A percentile compares a stretch with the other conserved stretches of the same genome.
Evolutionary conservation across 495 filamentous ascomycete species (phyloP).

Genomic region (Penicillium lividum): DNA sequence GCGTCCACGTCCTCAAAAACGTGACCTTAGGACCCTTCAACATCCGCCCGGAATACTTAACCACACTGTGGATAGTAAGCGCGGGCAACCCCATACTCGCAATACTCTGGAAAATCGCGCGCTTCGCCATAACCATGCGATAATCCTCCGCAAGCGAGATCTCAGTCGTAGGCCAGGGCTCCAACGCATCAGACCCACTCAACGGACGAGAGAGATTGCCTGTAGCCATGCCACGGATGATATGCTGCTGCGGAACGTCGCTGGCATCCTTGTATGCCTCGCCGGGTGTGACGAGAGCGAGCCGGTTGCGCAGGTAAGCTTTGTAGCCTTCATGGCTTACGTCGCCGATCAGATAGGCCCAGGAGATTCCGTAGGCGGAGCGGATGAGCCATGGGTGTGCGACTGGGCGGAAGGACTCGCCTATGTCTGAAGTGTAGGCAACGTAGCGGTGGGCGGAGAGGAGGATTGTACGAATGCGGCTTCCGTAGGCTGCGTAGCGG

Average conservation of each 20-base stretch:
- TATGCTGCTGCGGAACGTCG: slow-evolving; percentile 28
- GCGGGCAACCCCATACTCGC: slow-evolving; percentile 94
- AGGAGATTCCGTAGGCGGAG: slow-evolving; percentile 85
- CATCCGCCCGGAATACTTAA: slow-evolving; percentile 79
- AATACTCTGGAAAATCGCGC: slow-evolving; percentile 84
- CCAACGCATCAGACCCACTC: slow-evolving; percentile 12
- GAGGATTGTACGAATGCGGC: slow-evolving; percentile 83
- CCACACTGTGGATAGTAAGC: slow-evolving; percentile 91
- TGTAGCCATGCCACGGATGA: slow-evolving; percentile 43
- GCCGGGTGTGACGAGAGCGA: slow-evolving; percentile 39
- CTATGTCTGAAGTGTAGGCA: slow-evolving; percentile 95
- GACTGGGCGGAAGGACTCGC: slow-evolving; percentile 93
- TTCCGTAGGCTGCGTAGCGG: slow-evolving; percentile 92
- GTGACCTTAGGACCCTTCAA: slow-evolving; percentile 77
- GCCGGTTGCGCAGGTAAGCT: slow-evolving; percentile 81
- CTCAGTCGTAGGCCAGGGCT: slow-evolving; percentile 33
- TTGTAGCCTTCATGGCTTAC: slow-evolving; percentile 95
- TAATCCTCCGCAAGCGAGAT: slow-evolving; percentile 90
- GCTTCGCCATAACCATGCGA: slow-evolving; percentile 84
- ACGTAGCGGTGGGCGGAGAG: slow-evolving; percentile 92
- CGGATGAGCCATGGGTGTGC: slow-evolving; percentile 81
- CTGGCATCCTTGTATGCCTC: slow-evolving; percentile 47
- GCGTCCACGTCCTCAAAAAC: slow-evolving; percentile 76
- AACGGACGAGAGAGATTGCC: slow-evolving; percentile 34
- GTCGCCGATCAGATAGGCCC: slow-evolving; percentile 89